These are phyloP conservation scores for Priceomyces haplophilus DNA, from an alignment of 805 yeast genomes.

Conservation along the genomic window DNA sequence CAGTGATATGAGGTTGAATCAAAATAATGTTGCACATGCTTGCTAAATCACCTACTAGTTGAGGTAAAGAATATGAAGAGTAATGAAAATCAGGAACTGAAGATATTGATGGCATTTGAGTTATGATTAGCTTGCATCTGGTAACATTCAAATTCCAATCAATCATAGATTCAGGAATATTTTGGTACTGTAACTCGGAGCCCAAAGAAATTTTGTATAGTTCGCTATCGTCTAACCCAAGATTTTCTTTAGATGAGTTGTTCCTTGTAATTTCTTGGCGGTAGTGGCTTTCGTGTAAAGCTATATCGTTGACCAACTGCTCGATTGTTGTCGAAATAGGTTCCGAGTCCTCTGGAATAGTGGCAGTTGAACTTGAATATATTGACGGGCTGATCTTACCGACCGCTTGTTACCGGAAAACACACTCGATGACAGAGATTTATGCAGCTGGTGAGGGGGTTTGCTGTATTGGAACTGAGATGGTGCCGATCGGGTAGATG, in stretches of 20 bases:
- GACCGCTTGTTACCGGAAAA: conserved; percentile 36
- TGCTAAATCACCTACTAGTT: conserved; percentile 42
- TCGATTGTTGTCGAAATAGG: conserved; percentile 42
- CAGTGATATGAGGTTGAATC: conserved; percentile 40
- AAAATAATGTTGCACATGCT: conserved; percentile 37
- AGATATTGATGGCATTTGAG: conserved; percentile 35
- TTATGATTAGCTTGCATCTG: conserved; percentile 44
- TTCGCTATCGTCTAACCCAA: conserved; percentile 19
- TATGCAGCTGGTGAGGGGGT: conserved; percentile 20
- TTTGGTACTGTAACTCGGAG: conserved; percentile 37
- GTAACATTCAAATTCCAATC: conserved; percentile 55
- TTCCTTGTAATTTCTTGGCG: conserved; percentile 13
- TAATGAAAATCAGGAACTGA: conserved; percentile 36
- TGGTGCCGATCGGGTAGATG: conserved; percentile 42
- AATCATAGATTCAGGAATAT: conserved; percentile 38
- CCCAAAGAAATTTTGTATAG: conserved; percentile 38
- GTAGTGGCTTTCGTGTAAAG: conserved; percentile 33
- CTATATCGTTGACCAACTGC: conserved; percentile 42
- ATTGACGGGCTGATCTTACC: conserved; percentile 44
- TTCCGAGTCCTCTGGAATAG: conserved; percentile 44
- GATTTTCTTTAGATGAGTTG: conserved; percentile 8
- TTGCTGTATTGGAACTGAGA: conserved; percentile 22
- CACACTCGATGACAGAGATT: conserved; percentile 36
- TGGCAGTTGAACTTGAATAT: conserved; percentile 40
- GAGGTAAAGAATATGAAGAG: conserved; percentile 32